These are phyloP conservation scores for Coemansia sp. DNA, from an alignment of 192 early-diverging fungal species.

Conservation along the genomic window DNA sequence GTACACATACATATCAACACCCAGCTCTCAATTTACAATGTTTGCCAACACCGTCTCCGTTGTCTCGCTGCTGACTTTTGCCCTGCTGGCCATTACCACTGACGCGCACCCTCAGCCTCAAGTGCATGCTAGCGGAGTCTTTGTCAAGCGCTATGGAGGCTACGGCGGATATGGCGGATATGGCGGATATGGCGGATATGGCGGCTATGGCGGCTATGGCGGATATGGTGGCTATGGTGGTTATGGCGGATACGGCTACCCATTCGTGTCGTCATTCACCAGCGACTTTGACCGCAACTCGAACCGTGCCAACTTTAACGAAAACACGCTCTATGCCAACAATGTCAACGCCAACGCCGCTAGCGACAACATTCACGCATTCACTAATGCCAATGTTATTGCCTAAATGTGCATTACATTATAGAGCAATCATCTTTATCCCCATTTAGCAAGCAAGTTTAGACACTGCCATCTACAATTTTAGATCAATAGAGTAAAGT, in stretches of 20 bases:
- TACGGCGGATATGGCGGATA: not conserved
- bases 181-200: too few species aligned
- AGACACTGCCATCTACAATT: too few species aligned
- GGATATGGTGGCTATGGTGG: too few species aligned
- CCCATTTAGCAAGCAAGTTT: too few species aligned
- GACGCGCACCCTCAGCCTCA: not conserved
- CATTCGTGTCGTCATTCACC: slow-evolving; percentile 16
- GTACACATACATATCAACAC: not conserved
- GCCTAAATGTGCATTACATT: slow-evolving; percentile 55
- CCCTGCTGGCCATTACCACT: not conserved
- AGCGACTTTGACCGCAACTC: slow-evolving; percentile 16
- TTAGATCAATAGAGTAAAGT: too few species aligned
- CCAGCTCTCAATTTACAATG: not conserved
- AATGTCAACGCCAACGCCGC: slow-evolving; percentile 6
- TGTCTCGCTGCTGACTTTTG: not conserved
- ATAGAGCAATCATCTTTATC: too few species aligned
- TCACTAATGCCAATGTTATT: slow-evolving; percentile 71
- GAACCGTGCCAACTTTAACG: slow-evolving; percentile 25
- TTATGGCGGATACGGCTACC: not conserved
- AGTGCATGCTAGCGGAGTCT: not conserved
- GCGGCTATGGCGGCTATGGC: not conserved
- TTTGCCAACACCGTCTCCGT: not conserved
- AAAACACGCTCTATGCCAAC: slow-evolving; percentile 23
- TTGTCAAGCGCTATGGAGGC: not conserved
- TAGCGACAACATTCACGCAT: slow-evolving; percentile 59